phyloP scores from a whole-genome alignment of 1,284 basidiomycete genomes.

The Cryptococcus sp. region DNA sequence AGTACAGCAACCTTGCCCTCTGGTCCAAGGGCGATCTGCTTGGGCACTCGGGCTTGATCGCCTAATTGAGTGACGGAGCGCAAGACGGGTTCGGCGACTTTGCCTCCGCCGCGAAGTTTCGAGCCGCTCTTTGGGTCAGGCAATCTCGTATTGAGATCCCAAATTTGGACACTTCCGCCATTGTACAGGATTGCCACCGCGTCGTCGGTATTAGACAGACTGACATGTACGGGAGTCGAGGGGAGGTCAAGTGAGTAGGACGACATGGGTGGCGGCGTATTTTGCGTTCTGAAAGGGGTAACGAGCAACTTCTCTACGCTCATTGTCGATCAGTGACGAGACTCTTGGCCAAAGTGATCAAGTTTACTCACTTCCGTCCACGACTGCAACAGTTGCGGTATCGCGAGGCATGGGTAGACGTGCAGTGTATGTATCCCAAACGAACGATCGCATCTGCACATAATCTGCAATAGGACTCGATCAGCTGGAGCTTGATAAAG shows the following conservation, averaged over 20 bases:
- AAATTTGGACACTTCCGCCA: slow-evolving; percentile 62
- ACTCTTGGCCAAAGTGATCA: not conserved
- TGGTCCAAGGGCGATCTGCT: slow-evolving; percentile 38
- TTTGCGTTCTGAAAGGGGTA: slow-evolving; percentile 87
- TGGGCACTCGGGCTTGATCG: slow-evolving; percentile 35
- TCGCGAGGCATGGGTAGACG: slow-evolving; percentile 67
- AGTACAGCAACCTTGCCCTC: slow-evolving; percentile 36
- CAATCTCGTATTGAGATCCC: slow-evolving; percentile 66
- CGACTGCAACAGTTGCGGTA: slow-evolving; percentile 82
- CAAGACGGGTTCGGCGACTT: slow-evolving; percentile 60
- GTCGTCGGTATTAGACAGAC: slow-evolving; percentile 65
- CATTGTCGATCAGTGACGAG: slow-evolving; percentile 1
- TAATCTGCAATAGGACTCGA: slow-evolving; percentile 55
- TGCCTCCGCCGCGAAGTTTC: slow-evolving; percentile 61
- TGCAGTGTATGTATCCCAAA: slow-evolving; percentile 75
- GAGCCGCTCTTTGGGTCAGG: slow-evolving; percentile 52
- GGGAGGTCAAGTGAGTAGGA: slow-evolving; percentile 65
- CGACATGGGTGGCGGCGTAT: slow-evolving; percentile 94
- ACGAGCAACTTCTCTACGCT: slow-evolving; percentile 69
- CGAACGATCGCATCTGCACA: slow-evolving; percentile 65
- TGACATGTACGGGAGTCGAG: slow-evolving; percentile 65
- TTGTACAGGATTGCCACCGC: slow-evolving; percentile 66
- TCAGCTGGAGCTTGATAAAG: not conserved
- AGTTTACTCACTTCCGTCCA: slow-evolving; percentile 76
- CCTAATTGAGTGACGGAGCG: slow-evolving; percentile 57